These are phyloP conservation scores for Gaeumannomyces tritici DNA, from an alignment of 2,329 filamentous ascomycete genomes.

Conservation along the genomic window DNA sequence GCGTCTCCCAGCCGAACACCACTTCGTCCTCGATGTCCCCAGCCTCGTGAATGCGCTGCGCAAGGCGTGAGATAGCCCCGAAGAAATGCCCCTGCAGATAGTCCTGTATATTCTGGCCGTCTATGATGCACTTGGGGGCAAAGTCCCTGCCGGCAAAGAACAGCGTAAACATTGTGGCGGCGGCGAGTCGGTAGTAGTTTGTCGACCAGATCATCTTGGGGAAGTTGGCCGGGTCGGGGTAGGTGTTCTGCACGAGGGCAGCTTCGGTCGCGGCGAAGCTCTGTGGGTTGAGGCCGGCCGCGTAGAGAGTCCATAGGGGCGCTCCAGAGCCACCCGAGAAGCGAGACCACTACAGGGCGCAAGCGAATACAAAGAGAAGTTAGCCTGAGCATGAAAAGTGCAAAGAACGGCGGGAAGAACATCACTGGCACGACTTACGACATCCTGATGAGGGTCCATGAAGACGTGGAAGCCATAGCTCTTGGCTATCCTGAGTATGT, in stretches of 20 bases:
- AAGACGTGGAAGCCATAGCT: slow-evolving; percentile 92
- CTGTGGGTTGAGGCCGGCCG: slow-evolving; percentile 80
- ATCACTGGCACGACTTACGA: slow-evolving; percentile 44
- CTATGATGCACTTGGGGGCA: slow-evolving; percentile 89
- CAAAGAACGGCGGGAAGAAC: not conserved
- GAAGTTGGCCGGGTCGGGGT: slow-evolving; percentile 71
- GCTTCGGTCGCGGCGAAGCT: slow-evolving; percentile 81
- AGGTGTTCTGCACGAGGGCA: slow-evolving; percentile 91
- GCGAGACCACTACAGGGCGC: slow-evolving; percentile 64
- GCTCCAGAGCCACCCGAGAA: slow-evolving; percentile 92
- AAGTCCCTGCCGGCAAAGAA: slow-evolving; percentile 90
- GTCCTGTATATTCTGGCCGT: slow-evolving; percentile 89
- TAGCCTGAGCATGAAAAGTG: slow-evolving; percentile 9
- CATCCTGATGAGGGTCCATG: slow-evolving; percentile 98
- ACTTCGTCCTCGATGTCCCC: slow-evolving; percentile 80
- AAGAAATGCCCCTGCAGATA: slow-evolving; percentile 86
- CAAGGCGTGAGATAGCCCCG: slow-evolving; percentile 69
- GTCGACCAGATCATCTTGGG: slow-evolving; percentile 99
- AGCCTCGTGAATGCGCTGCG: slow-evolving; percentile 76
- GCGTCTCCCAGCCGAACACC: slow-evolving; percentile 89
- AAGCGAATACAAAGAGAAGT: not conserved
- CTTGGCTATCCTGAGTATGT: slow-evolving; percentile 73
- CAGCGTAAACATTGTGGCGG: slow-evolving; percentile 84
- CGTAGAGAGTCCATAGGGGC: slow-evolving; percentile 96
- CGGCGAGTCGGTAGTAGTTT: slow-evolving; percentile 82